Evolutionary conservation across 177 flowering plant genomes (phyloP).

Genomic region (Vitis hybrid): DNA sequence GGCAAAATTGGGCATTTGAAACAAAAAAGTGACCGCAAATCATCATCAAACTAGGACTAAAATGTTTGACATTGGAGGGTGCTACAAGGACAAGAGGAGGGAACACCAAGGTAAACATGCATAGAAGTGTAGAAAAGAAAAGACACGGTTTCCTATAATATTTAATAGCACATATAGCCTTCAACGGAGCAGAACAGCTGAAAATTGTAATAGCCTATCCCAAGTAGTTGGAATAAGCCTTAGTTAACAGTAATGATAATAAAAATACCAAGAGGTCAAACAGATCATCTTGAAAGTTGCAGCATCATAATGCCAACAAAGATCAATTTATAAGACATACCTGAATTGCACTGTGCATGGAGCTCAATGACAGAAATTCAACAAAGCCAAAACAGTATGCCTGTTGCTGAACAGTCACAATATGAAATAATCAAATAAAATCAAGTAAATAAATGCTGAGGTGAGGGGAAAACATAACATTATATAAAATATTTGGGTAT

Average conservation of each 20-base stretch:
- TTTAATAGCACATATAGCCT: neutral
- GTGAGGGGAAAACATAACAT: neutral
- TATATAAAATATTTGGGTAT: neutral
- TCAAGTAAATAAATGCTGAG: neutral
- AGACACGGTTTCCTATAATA: neutral
- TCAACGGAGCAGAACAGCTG: neutral
- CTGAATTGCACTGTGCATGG: constrained; percentile 69
- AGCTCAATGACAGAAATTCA: constrained; percentile 53
- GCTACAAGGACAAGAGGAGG: neutral
- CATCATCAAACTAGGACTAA: neutral
- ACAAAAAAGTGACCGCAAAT: neutral
- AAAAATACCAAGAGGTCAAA: neutral
- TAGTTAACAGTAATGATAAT: neutral
- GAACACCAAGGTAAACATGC: neutral
- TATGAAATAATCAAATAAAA: neutral
- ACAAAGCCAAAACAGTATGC: constrained; percentile 87
- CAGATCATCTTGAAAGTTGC: too few relatives aligned
- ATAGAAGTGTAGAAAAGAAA: neutral
- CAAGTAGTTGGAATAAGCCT: neutral
- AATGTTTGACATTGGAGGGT: neutral
- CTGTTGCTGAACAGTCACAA: constrained; percentile 41
- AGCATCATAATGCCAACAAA: neutral
- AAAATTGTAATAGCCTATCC: neutral
- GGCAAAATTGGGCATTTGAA: neutral
- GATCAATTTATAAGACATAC: constrained; percentile 28